Conservation (phyloP, 2,329 filamentous ascomycete genomes). For the Cordyceps militaris region DNA sequence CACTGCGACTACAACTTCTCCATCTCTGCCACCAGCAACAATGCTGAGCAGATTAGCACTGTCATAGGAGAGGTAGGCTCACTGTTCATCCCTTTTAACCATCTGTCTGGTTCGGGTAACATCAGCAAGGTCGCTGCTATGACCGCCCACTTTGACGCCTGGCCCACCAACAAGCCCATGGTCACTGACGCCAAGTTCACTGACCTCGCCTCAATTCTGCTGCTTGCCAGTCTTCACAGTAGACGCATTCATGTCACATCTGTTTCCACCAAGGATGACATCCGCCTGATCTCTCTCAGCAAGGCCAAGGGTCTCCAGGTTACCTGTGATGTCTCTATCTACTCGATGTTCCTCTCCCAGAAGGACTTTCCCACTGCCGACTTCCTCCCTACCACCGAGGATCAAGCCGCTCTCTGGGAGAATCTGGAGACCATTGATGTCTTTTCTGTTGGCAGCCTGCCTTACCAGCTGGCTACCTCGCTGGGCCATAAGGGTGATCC, state of each 20-base stretch:
- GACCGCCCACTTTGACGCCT: conserved; percentile 69
- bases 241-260: conserved; percentile 74
- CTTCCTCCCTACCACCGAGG: conserved; percentile 57
- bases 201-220: conserved; percentile 71
- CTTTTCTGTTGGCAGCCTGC: conserved; percentile 72
- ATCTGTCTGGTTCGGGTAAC: conserved; percentile 70
- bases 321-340: conserved; percentile 76
- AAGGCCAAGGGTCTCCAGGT: conserved; percentile 78
- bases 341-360: conserved; percentile 67
- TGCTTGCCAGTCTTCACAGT: conserved; percentile 71
- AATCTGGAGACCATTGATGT: conserved; percentile 67
- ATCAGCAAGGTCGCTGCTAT: conserved; percentile 78
- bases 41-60: conserved; percentile 67
- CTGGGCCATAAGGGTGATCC: conserved; percentile 48
- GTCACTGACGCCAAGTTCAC: conserved; percentile 75
- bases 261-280: conserved; percentile 72
- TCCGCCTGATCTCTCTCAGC: conserved; percentile 66
- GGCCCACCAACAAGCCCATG: conserved; percentile 72
- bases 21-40: conserved; percentile 64
- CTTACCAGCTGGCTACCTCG: conserved; percentile 63
- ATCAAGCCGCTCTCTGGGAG: conserved; percentile 69
- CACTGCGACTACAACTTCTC: conserved; percentile 78
- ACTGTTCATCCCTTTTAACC: conserved; percentile 76
- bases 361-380: conserved; percentile 61
- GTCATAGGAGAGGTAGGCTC: conserved; percentile 69